These are phyloP conservation scores for Rhodomyrtus psidioides DNA, from an alignment of 441 rosid genomes.

Conservation along the genomic window DNA sequence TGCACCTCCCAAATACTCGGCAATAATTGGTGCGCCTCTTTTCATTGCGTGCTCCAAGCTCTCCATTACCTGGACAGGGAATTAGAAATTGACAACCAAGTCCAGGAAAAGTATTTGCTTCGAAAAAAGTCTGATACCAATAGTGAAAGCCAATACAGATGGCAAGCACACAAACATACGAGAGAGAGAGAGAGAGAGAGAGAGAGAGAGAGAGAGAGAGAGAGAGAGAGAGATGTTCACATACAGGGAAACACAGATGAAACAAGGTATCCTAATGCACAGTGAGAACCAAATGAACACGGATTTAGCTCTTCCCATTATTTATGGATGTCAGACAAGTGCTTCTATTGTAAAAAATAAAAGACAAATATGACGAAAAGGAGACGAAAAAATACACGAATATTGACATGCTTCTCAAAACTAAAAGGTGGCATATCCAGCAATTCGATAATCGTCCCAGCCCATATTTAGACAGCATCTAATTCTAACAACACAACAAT, in stretches of 20 bases:
- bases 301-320: background rate
- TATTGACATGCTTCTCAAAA: background rate
- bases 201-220: background rate
- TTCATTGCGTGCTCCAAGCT: slow-evolving; percentile 96
- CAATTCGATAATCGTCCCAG: background rate
- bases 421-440: background rate
- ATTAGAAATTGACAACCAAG: background rate
- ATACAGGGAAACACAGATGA: background rate
- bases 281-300: background rate
- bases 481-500: background rate
- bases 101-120: background rate
- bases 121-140: background rate
- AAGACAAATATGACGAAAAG: background rate
- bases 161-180: background rate
- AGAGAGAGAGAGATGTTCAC: background rate
- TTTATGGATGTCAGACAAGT: background rate
- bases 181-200: background rate
- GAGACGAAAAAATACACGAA: background rate
- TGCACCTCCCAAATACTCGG: slow-evolving; percentile 97
- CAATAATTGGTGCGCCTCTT: slow-evolving; percentile 88
- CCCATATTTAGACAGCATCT: background rate
- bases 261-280: background rate
- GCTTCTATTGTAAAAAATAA: background rate
- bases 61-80: slow-evolving; percentile 66
- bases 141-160: background rate